These are phyloP conservation scores for Ogataea glucozyma DNA, from an alignment of 805 yeast species.

Conservation along the genomic window DNA sequence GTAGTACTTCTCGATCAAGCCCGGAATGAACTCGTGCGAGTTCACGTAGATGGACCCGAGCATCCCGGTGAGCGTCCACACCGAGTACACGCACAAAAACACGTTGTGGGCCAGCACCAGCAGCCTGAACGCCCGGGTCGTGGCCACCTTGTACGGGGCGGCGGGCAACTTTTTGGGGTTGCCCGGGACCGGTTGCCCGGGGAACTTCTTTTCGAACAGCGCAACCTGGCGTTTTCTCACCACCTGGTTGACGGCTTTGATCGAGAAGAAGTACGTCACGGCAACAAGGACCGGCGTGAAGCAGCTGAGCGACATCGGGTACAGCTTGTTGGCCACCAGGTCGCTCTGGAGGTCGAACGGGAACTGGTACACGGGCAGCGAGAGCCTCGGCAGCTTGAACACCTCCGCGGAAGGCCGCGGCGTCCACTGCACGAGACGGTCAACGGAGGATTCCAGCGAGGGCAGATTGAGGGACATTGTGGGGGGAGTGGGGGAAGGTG, in stretches of 20 bases:
- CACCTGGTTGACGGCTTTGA: slow-evolving; percentile 53
- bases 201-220: slow-evolving; percentile 32
- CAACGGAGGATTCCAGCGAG: slow-evolving; percentile 11
- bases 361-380: slow-evolving; percentile 27
- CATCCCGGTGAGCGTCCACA: slow-evolving; percentile 75
- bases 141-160: slow-evolving; percentile 54
- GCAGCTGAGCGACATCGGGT: slow-evolving; percentile 46
- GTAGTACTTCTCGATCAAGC: slow-evolving; percentile 29
- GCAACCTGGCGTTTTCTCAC: slow-evolving; percentile 47
- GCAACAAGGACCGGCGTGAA: slow-evolving; percentile 60
- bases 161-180: slow-evolving; percentile 44
- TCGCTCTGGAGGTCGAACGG: slow-evolving; percentile 27
- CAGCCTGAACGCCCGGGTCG: slow-evolving; percentile 45
- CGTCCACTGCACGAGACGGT: slow-evolving; percentile 25
- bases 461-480: too few relatives aligned
- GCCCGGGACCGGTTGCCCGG: slow-evolving; percentile 27
- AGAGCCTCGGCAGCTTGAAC: slow-evolving; percentile 29
- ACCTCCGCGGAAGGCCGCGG: slow-evolving; percentile 29
- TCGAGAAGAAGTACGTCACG: slow-evolving; percentile 55
- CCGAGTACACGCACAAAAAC: slow-evolving; percentile 62
- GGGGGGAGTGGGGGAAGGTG: too few relatives aligned
- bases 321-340: slow-evolving; percentile 36
- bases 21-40: slow-evolving; percentile 35
- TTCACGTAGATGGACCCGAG: slow-evolving; percentile 48
- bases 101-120: slow-evolving; percentile 63